Evolutionary conservation across 2,329 filamentous ascomycete genomes (phyloP), one percentile per base, ranked within the genome.

Genomic region (Fusarium sp.): DNA sequence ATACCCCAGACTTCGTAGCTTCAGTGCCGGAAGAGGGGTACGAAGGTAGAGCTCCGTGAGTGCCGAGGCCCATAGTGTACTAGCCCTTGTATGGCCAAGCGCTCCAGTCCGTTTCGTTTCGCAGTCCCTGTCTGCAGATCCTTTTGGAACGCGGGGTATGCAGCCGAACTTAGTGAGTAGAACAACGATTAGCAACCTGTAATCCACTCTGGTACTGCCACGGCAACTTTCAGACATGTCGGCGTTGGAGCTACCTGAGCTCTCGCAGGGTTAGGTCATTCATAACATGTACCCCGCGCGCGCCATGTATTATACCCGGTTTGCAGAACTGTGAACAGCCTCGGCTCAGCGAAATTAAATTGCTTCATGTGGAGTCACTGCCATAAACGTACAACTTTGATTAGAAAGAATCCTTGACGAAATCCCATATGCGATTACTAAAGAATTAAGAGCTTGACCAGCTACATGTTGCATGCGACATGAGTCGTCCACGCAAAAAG

Each of bases 391-490:
- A 22, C 8, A 22, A 5, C 18, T 0, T 26, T 14, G 12, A 26
- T 2, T 20, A 5, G 44, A 20, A 26, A 8, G 4, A 15, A 22
- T 47, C 6, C 1, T 17, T 11, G 13, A 48, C 8, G 18, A 5
- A 10, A 22, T 47, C 22, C 4, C 8, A 18, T 22, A 4, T 8
- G 12, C 18, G 18, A 10, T 8, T 8, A 7, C 9, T 1, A 26
- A 26, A 45, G 8, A 14, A 6, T 20, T 5, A 3, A 8, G 12
- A 28, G 2, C 13, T 15, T 20, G 13, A 15, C 14, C 0, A 3
- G 2, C 3, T 1, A 34, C 18, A 28, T 6, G 13, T 22, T 48
- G 0, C 13, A 22, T 0, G 9, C 13, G 26, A 11, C 9, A 30
- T 30, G 9, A 6, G 4, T 30, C 14, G 4, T 0, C 20, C 13